A percentile compares a stretch with the other conserved stretches of the same genome.
These are phyloP conservation scores for Entrophospora sp. DNA, from an alignment of 192 early-diverging fungal genomes.

Conservation along the genomic window DNA sequence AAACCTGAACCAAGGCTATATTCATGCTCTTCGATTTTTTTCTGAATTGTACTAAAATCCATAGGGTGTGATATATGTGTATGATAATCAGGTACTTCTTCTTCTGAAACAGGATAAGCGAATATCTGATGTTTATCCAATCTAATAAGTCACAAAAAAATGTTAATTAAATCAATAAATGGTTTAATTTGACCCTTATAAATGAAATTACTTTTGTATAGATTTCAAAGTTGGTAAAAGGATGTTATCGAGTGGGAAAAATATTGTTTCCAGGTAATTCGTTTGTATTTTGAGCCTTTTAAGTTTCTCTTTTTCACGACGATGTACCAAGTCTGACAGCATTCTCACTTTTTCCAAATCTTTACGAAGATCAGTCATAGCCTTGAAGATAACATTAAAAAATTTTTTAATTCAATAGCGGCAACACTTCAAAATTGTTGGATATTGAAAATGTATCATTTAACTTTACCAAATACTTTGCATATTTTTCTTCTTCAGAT, in stretches of 20 bases:
- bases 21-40: slow-evolving; percentile 40
- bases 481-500: slow-evolving; percentile 65
- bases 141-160: slow-evolving; percentile 6
- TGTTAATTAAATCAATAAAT: not conserved
- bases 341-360: slow-evolving; percentile 86
- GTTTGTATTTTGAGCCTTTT: slow-evolving; percentile 46
- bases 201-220: slow-evolving; percentile 59
- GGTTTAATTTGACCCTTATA: too few species aligned
- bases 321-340: slow-evolving; percentile 69
- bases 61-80: slow-evolving; percentile 56
- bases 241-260: slow-evolving; percentile 65
- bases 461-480: slow-evolving; percentile 46
- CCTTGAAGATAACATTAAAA: slow-evolving; percentile 16
- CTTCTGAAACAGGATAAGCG: slow-evolving; percentile 39
- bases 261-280: slow-evolving; percentile 53
- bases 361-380: slow-evolving; percentile 50
- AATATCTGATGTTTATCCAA: slow-evolving; percentile 34
- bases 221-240: slow-evolving; percentile 57
- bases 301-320: slow-evolving; percentile 64
- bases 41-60: slow-evolving; percentile 59
- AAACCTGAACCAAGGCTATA: slow-evolving; percentile 31
- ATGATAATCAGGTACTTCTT: slow-evolving; percentile 40
- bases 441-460: too few species aligned
- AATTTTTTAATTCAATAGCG: not conserved
- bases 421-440: too few species aligned